These are phyloP conservation scores for Ceratobasidium sp. DNA, from an alignment of 1,284 basidiomycete genomes.

Conservation along the genomic window DNA sequence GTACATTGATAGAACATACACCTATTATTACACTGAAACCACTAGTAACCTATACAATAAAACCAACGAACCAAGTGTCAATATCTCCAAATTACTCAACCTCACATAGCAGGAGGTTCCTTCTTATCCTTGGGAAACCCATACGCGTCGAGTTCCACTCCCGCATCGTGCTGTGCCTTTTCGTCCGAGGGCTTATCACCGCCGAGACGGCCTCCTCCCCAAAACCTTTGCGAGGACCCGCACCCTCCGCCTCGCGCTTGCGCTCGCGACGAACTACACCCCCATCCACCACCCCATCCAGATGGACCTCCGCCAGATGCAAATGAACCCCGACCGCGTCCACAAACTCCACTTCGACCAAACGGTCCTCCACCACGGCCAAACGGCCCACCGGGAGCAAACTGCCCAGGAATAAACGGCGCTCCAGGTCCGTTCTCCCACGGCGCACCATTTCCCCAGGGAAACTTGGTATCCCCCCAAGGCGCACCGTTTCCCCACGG, in stretches of 20 bases:
- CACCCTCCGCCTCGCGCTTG: not conserved
- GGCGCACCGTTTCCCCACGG: constrained; percentile 1
- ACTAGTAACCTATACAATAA: no score
- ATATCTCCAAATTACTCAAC: no score
- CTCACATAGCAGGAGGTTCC: no score
- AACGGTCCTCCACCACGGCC: constrained; percentile 16
- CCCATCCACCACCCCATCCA: not conserved
- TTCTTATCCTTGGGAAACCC: constrained; percentile 28
- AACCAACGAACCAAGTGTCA: no score
- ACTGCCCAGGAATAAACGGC: not conserved
- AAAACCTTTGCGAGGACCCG: not conserved
- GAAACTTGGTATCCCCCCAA: not conserved
- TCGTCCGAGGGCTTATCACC: constrained; percentile 10
- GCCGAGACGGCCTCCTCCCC: not conserved
- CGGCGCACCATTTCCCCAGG: not conserved
- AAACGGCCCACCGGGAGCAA: not conserved
- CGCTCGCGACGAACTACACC: not conserved
- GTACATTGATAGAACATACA: no score
- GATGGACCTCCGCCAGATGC: not conserved
- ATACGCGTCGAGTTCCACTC: not conserved
- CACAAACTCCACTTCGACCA: constrained; percentile 15
- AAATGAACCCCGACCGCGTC: constrained; percentile 12
- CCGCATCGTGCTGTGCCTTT: not conserved
- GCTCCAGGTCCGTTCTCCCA: not conserved
- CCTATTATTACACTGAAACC: no score